Percentiles rank a stretch among this genome's conserved stretches.
Conservation (phyloP, 192 early-diverging fungal species). For the Entophlyctis helioformis region DNA sequence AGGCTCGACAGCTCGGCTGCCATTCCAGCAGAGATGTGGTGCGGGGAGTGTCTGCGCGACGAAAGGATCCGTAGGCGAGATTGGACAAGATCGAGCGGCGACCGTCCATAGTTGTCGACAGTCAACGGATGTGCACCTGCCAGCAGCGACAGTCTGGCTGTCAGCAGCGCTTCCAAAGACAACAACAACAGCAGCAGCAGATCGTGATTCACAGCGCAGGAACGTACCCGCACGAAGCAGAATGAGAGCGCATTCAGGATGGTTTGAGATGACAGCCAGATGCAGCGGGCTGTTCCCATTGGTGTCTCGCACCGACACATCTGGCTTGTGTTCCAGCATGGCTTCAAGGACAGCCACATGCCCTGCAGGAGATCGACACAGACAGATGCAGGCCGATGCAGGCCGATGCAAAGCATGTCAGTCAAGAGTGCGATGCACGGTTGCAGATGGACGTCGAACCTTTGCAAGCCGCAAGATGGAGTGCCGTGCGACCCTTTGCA, state of each 20-base stretch:
- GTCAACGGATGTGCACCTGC: slow-evolving; percentile 2
- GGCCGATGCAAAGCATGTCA: too few species aligned
- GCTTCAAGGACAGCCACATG: neutral
- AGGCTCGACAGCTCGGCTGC: slow-evolving; percentile 2
- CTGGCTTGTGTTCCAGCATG: neutral
- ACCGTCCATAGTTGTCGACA: slow-evolving; percentile 1
- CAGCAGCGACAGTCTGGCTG: too few species aligned
- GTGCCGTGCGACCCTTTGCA: too few species aligned
- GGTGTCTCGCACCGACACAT: slow-evolving; percentile 9
- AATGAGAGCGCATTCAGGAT: slow-evolving; percentile 10
- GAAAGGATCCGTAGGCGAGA: neutral
- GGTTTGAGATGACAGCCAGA: slow-evolving; percentile 19
- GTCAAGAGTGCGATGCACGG: too few species aligned
- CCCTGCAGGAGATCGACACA: neutral
- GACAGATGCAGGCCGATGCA: too few species aligned
- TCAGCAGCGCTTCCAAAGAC: neutral
- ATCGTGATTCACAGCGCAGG: too few species aligned
- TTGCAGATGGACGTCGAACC: too few species aligned
- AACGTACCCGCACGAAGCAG: slow-evolving; percentile 15
- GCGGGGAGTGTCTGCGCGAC: neutral
- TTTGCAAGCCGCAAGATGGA: too few species aligned
- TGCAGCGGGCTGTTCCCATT: slow-evolving; percentile 28
- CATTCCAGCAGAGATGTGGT: neutral
- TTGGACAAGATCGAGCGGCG: slow-evolving; percentile 8
- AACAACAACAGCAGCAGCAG: neutral